These are phyloP conservation scores for Suillus clintonianus DNA, from an alignment of 768 basidiomycete species.

Conservation along the genomic window DNA sequence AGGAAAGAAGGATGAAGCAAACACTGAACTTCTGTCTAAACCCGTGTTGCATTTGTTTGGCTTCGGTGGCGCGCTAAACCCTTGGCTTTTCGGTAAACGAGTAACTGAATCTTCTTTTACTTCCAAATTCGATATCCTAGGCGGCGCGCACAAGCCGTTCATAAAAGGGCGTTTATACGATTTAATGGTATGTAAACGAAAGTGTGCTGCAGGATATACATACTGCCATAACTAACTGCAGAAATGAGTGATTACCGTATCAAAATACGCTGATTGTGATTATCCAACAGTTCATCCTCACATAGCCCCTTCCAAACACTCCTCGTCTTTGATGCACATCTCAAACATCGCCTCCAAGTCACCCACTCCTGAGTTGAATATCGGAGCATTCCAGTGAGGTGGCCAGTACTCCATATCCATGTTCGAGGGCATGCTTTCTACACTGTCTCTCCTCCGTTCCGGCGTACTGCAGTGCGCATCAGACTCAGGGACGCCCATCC, in stretches of 20 bases:
- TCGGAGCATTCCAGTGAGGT: neutral
- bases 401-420: neutral
- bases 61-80: slow-evolving; percentile 26
- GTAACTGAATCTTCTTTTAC: neutral
- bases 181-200: neutral
- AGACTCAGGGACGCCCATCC: neutral
- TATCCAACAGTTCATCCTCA: neutral
- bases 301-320: slow-evolving; percentile 22
- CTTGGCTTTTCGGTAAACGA: slow-evolving; percentile 1
- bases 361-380: slow-evolving; percentile 10
- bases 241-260: neutral
- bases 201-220: slow-evolving; percentile 6
- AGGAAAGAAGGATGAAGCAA: slow-evolving; percentile 44
- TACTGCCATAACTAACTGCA: slow-evolving; percentile 3
- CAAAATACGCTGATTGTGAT: neutral
- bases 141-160: neutral
- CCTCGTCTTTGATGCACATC: slow-evolving; percentile 40
- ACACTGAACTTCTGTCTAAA: slow-evolving; percentile 21
- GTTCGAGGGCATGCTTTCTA: neutral
- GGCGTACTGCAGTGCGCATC: neutral
- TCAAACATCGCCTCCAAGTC: slow-evolving; percentile 39
- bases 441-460: neutral
- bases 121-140: neutral
- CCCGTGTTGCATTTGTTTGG: slow-evolving; percentile 36
- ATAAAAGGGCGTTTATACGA: slow-evolving; percentile 5